Evolutionary conservation across 768 basidiomycete genomes (phyloP).

Genomic region (Kwoniella mangroviensis): DNA sequence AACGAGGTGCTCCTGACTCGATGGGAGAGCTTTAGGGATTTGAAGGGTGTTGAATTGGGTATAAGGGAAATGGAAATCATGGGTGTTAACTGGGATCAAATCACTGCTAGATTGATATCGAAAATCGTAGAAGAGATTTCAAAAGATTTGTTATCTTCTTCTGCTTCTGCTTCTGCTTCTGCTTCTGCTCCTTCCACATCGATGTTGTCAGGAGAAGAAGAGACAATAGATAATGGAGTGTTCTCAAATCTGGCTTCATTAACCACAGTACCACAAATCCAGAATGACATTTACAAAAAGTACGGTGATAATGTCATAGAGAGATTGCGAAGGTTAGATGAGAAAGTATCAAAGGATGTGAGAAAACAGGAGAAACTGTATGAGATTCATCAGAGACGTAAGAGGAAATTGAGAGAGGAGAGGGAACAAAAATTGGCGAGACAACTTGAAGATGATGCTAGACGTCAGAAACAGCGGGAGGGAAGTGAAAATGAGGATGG

Average conservation of each 20-base stretch:
- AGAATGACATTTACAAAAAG: not conserved
- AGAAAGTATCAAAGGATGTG: slow-evolving; percentile 45
- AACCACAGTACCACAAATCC: not conserved
- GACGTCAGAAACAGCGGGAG: not conserved
- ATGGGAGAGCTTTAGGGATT: slow-evolving; percentile 82
- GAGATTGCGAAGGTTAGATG: slow-evolving; percentile 36
- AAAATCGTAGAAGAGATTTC: slow-evolving; percentile 66
- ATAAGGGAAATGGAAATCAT: slow-evolving; percentile 82
- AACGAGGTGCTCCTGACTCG: slow-evolving; percentile 85
- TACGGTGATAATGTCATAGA: slow-evolving; percentile 28
- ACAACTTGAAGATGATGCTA: not conserved
- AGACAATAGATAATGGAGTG: not conserved
- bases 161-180: not conserved
- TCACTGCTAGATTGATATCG: slow-evolving; percentile 69
- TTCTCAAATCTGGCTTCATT: not conserved
- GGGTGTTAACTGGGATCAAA: slow-evolving; percentile 69
- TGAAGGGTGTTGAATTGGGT: slow-evolving; percentile 72
- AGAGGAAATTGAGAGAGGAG: slow-evolving; percentile 21
- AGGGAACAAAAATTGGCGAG: slow-evolving; percentile 18
- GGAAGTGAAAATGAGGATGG: not conserved
- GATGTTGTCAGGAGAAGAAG: not conserved
- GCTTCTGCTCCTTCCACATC: not conserved
- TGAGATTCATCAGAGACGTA: slow-evolving; percentile 27
- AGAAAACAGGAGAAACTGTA: slow-evolving; percentile 31
- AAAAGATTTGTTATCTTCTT: slow-evolving; percentile 16